Percentiles rank a stretch among this genome's conserved stretches.
Evolutionary conservation across 108 stramenopile species (phyloP).

Genomic region (Cyclotella choctawhatcheeana): DNA sequence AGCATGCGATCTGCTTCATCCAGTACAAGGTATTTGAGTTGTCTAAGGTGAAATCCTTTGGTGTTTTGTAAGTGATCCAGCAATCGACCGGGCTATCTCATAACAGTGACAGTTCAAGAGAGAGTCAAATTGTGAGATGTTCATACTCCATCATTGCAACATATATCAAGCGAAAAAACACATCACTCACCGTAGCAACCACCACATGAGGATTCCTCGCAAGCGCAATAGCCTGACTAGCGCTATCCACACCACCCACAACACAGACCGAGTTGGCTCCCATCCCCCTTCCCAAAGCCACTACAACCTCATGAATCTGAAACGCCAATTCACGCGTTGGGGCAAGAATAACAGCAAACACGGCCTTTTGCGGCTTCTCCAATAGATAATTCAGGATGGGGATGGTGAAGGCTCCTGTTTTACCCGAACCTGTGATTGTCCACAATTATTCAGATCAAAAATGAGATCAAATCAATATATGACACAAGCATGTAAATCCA

Average conservation of each 20-base stretch:
- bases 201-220: constrained; percentile 97
- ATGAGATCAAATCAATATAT: too few species aligned
- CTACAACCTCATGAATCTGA: constrained; percentile 97
- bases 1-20: constrained; percentile 99
- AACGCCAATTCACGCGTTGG: constrained; percentile 99
- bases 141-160: background rate
- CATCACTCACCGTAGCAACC: constrained; percentile 79
- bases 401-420: constrained; percentile 95
- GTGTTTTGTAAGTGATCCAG: constrained; percentile 99
- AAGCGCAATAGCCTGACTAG: constrained; percentile 94
- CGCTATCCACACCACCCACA: constrained; percentile 97
- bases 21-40: constrained; percentile 92
- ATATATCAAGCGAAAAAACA: background rate
- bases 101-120: background rate
- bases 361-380: constrained; percentile 75
- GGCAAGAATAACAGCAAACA: constrained; percentile 92
- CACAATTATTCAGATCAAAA: too few species aligned
- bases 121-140: background rate
- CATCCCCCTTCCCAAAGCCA: constrained; percentile 90
- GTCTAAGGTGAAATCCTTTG: constrained; percentile 94
- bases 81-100: constrained; percentile 85
- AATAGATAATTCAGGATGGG: constrained; percentile 92
- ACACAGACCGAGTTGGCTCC: constrained; percentile 93
- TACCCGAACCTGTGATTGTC: too few species aligned
- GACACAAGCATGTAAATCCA: too few species aligned